Evolutionary conservation across 176 grass and related monocot genomes (phyloP).

Genomic region (Triticum dicoccoides): DNA sequence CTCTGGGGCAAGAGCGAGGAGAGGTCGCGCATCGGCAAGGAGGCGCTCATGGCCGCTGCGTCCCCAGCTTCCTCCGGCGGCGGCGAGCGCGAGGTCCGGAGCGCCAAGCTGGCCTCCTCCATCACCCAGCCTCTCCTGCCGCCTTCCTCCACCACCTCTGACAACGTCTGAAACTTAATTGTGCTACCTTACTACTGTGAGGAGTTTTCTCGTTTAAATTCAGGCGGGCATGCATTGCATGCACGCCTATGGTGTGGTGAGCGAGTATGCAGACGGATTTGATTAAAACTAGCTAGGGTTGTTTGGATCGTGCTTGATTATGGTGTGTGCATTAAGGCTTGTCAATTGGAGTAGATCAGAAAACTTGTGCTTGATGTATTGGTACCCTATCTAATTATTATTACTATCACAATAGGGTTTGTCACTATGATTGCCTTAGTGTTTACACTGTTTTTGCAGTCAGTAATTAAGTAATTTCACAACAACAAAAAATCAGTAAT

Average conservation of each 20-base stretch:
- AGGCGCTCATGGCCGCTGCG: neutral
- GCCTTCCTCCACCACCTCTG: slow-evolving; percentile 55
- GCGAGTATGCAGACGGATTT: neutral
- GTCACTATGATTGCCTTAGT: too few relatives aligned
- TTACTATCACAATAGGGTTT: too few relatives aligned
- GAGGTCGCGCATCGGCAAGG: slow-evolving; percentile 47
- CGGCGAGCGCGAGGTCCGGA: slow-evolving; percentile 5
- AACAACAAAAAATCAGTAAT: too few relatives aligned
- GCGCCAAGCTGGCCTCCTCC: slow-evolving; percentile 37
- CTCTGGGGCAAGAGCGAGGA: slow-evolving; percentile 95
- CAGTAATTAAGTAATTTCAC: too few relatives aligned
- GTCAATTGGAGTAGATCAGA: neutral
- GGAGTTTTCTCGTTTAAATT: neutral
- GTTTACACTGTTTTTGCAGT: too few relatives aligned
- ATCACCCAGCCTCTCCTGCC: slow-evolving; percentile 75
- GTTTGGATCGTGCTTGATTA: slow-evolving; percentile 5
- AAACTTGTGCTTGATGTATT: neutral
- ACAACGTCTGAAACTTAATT: slow-evolving; percentile 50
- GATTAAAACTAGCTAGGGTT: slow-evolving; percentile 9
- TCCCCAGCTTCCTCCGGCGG: neutral
- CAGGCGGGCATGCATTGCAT: neutral
- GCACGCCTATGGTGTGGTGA: neutral
- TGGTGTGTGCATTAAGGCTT: neutral
- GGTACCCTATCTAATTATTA: neutral
- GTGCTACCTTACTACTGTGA: neutral